A percentile compares a stretch with the other conserved stretches of the same genome.
Evolutionary conservation across 2,329 filamentous ascomycete species (phyloP).

Genomic region (Apiospora saccharicola): DNA sequence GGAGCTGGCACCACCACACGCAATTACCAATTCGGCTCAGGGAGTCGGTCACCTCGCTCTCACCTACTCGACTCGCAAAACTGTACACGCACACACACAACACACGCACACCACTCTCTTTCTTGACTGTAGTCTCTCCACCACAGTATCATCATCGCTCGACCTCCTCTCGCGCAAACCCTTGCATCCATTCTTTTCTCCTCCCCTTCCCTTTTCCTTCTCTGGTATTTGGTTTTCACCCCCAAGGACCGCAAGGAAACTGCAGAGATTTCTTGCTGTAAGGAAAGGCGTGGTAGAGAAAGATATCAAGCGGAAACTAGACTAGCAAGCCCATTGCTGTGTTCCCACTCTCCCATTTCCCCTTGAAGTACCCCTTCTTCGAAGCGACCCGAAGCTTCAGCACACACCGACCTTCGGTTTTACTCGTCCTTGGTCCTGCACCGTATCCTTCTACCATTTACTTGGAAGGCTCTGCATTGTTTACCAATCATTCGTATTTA

Average conservation of each 20-base stretch:
- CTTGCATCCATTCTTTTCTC: conserved; percentile 23
- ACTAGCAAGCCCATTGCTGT: conserved; percentile 21
- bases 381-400: conserved; percentile 19
- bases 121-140: conserved; percentile 17
- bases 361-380: conserved; percentile 23
- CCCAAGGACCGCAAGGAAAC: conserved; percentile 17
- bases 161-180: conserved; percentile 20
- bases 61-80: conserved; percentile 14
- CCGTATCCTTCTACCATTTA: conserved; percentile 17
- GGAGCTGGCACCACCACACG: conserved; percentile 20
- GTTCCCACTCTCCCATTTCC: conserved; percentile 20
- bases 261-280: conserved; percentile 19
- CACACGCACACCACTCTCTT: conserved; percentile 16
- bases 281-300: conserved; percentile 22
- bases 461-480: conserved; percentile 22
- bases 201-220: conserved; percentile 11
- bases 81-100: conserved; percentile 14
- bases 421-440: conserved; percentile 11
- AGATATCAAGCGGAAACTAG: conserved; percentile 17
- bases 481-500: conserved; percentile 16
- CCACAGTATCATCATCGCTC: conserved; percentile 20
- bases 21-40: conserved; percentile 19
- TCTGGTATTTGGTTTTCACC: conserved; percentile 21
- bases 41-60: conserved; percentile 21
- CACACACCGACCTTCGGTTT: conserved; percentile 15